These are phyloP conservation scores for Emiliania huxleyi DNA, from an alignment of 78 protist species.

Conservation along the genomic window DNA sequence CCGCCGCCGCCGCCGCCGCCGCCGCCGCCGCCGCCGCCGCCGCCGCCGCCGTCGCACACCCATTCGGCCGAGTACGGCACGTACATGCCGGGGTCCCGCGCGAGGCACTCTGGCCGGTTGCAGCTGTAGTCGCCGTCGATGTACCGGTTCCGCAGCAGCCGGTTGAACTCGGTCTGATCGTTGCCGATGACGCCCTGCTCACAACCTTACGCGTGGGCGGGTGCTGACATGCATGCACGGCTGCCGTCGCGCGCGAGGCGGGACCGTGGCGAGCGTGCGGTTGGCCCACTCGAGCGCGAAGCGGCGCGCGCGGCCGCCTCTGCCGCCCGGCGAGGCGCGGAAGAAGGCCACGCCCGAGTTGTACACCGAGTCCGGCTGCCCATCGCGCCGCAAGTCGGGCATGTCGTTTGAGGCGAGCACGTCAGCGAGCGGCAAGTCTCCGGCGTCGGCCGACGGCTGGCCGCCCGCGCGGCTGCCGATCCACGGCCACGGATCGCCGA, in stretches of 20 bases:
- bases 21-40: too few relatives aligned
- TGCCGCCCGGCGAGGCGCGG: too few relatives aligned
- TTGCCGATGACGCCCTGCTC: neutral
- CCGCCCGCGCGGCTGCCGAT: neutral
- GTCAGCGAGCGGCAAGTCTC: too few relatives aligned
- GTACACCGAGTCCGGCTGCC: too few relatives aligned
- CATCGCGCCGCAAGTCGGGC: too few relatives aligned
- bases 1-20: too few relatives aligned
- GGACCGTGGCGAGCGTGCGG: neutral
- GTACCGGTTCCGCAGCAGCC: neutral
- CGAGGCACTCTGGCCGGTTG: neutral
- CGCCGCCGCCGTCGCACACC: neutral
- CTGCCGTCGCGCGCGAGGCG: too few relatives aligned
- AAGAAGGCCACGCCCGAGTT: too few relatives aligned
- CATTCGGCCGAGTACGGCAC: neutral
- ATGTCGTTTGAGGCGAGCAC: too few relatives aligned
- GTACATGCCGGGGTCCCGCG: neutral
- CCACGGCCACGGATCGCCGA: neutral
- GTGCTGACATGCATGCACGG: too few relatives aligned
- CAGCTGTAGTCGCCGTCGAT: neutral
- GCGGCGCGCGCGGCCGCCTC: too few relatives aligned
- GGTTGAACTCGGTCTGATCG: slow-evolving; percentile 7
- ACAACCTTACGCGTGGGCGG: too few relatives aligned
- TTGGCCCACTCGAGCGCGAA: neutral
- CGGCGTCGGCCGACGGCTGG: neutral